Conservation (phyloP, 2,329 filamentous ascomycete species). For the Claviceps sorghi region DNA sequence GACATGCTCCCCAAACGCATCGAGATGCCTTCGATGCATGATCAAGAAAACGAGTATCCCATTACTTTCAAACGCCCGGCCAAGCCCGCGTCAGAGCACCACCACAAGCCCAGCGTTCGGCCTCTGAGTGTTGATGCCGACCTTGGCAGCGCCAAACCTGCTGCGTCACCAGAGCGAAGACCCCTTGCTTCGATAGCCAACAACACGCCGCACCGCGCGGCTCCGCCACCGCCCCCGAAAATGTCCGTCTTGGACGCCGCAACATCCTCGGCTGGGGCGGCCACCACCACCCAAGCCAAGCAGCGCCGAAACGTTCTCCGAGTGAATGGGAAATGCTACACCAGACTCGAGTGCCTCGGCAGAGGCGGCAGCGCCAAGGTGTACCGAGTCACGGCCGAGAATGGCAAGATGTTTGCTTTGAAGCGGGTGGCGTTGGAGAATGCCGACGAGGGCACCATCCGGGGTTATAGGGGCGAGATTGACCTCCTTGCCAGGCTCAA, state of each 20-base stretch:
- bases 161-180: slow-evolving; percentile 40
- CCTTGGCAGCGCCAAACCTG: slow-evolving; percentile 21
- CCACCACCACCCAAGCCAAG: slow-evolving; percentile 54
- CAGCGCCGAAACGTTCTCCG: slow-evolving; percentile 73
- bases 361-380: slow-evolving; percentile 89
- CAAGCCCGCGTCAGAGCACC: slow-evolving; percentile 33
- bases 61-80: slow-evolving; percentile 53
- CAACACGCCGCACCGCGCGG: slow-evolving; percentile 64
- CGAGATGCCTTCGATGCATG: slow-evolving; percentile 47
- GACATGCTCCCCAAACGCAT: slow-evolving; percentile 22
- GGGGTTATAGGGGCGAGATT: slow-evolving; percentile 89
- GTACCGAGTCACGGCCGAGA: slow-evolving; percentile 92
- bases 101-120: slow-evolving; percentile 40
- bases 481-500: slow-evolving; percentile 71
- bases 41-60: slow-evolving; percentile 75
- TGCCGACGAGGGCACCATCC: slow-evolving; percentile 68
- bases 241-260: slow-evolving; percentile 94
- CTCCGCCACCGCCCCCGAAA: slow-evolving; percentile 75
- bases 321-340: slow-evolving; percentile 85
- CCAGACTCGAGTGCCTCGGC: slow-evolving; percentile 77
- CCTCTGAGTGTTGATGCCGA: slow-evolving; percentile 29
- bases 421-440: slow-evolving; percentile 87
- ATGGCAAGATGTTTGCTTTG: slow-evolving; percentile 85
- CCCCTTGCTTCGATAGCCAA: slow-evolving; percentile 38
- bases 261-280: slow-evolving; percentile 67